Evolutionary conservation across 78 protist species (phyloP).

Genomic region (Dictyostelium citrinum): DNA sequence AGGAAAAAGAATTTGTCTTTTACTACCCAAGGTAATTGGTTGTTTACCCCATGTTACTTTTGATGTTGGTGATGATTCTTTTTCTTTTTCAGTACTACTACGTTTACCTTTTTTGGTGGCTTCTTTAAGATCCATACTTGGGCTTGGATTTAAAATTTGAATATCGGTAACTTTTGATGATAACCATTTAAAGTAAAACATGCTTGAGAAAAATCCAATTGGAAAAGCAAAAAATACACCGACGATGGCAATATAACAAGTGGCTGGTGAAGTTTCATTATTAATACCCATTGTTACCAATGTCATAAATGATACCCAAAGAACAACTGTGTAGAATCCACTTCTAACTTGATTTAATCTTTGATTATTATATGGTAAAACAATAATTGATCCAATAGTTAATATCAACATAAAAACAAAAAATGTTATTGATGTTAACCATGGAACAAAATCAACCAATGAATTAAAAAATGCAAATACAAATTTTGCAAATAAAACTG

Average conservation of each 20-base stretch:
- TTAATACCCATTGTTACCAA: neutral
- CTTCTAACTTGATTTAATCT: constrained; percentile 57
- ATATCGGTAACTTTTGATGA: neutral
- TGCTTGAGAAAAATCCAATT: constrained; percentile 11
- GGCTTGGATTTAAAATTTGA: neutral
- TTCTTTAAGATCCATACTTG: neutral
- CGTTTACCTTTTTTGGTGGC: neutral
- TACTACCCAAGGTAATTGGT: constrained; percentile 13
- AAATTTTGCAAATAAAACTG: constrained; percentile 39
- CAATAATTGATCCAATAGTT: constrained; percentile 24
- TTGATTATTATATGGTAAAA: constrained; percentile 61
- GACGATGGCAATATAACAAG: constrained; percentile 6
- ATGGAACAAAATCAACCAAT: constrained; percentile 8
- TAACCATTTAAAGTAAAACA: neutral
- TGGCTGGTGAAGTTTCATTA: neutral
- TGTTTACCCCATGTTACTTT: constrained; percentile 19
- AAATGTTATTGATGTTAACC: constrained; percentile 25
- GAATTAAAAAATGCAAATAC: constrained; percentile 32
- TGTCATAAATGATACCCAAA: constrained; percentile 59
- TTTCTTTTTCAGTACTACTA: neutral
- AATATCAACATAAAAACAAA: constrained; percentile 31
- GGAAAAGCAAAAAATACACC: constrained; percentile 31
- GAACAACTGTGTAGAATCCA: constrained; percentile 26
- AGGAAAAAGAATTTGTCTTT: constrained; percentile 19
- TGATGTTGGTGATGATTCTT: neutral